phyloP scores from a whole-genome alignment of 1,284 basidiomycete species.

The Ganoderma resinaceum region DNA sequence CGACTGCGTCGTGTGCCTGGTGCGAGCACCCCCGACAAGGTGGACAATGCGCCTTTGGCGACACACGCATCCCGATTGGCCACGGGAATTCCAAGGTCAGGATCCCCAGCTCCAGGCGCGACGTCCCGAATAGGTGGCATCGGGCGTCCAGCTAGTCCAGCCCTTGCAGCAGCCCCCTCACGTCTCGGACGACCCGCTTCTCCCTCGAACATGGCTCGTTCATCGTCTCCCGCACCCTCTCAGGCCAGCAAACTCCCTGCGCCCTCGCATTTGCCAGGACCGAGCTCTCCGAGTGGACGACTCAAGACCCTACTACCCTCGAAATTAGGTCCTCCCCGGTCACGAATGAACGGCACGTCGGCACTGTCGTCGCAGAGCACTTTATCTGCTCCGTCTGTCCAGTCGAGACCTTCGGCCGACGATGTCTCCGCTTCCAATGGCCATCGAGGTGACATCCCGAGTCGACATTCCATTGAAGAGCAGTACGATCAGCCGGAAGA shows the following conservation, averaged over 20 bases:
- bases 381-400: constrained; percentile 19
- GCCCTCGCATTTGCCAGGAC: constrained; percentile 44
- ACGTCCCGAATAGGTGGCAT: constrained; percentile 52
- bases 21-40: constrained; percentile 59
- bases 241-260: constrained; percentile 38
- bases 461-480: constrained; percentile 17
- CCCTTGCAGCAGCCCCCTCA: constrained; percentile 53
- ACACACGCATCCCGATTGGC: constrained; percentile 62
- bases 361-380: constrained; percentile 12
- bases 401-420: constrained; percentile 24
- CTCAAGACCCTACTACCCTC: constrained; percentile 76
- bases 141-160: constrained; percentile 72
- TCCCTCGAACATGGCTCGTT: constrained; percentile 56
- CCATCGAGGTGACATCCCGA: constrained; percentile 17
- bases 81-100: constrained; percentile 55
- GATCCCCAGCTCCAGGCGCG: constrained; percentile 55
- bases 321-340: constrained; percentile 67
- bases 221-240: constrained; percentile 58
- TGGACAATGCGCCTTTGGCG: constrained; percentile 45
- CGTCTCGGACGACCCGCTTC: constrained; percentile 68
- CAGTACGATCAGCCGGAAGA: constrained; percentile 24
- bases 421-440: constrained; percentile 27
- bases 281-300: constrained; percentile 57
- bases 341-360: constrained; percentile 40
- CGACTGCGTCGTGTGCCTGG: constrained; percentile 83